Base-by-base conservation (phyloP, 75 land plant genomes). In the Isoetes taiwanensis region DNA sequence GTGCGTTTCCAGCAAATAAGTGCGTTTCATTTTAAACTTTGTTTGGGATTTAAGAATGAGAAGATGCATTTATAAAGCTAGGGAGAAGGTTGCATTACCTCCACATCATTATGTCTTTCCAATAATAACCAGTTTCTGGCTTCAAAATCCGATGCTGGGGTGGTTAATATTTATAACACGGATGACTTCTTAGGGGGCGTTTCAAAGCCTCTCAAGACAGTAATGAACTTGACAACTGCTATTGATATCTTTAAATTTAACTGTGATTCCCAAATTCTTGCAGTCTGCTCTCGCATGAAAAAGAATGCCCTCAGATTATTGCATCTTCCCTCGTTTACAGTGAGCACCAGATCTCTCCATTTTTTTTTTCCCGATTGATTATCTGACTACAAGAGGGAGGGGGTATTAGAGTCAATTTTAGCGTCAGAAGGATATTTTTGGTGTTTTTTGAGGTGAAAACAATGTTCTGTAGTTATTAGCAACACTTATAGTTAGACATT, bases 41-140 rank as follows among this genome's bases (percentile, higher is more conserved):
- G n/a, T n/a, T n/a, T 93, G 98, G 98, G 98, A 93, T 57, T 56
- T 93, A 43, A 73, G 89, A 55, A 80, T 76, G 34, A 77, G 86
- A 33, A 70, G 63, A 16, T 93, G 98, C 60, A 50, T 93, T 32
- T 79, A 93, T 55, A 86, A 66, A 68, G 85, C 72, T 19, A 63
- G 68, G 41, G 98, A 93, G 94, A 86, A 41, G 98, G 98, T 20
- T 83, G 87, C 52, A 43, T 93, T 0, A 72, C 54, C 26, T 78
- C 78, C 52, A 74, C 93, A 3, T 62, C 98, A 8, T 68, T 93
- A 17, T 66, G 77, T 40, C 73, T 83, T 50, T 93, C 98, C 0
- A 76, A 64, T 0, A 59, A 69, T 50, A 83, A 80, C 42, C 48
- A 25, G 14, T 43, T 83, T 20, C 84, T 93, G 73, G 93, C 94